Percentiles rank a stretch among this genome's conserved stretches.
phyloP scores from a whole-genome alignment of 805 yeast species.

The Sugiyamaella mastotermitis region DNA sequence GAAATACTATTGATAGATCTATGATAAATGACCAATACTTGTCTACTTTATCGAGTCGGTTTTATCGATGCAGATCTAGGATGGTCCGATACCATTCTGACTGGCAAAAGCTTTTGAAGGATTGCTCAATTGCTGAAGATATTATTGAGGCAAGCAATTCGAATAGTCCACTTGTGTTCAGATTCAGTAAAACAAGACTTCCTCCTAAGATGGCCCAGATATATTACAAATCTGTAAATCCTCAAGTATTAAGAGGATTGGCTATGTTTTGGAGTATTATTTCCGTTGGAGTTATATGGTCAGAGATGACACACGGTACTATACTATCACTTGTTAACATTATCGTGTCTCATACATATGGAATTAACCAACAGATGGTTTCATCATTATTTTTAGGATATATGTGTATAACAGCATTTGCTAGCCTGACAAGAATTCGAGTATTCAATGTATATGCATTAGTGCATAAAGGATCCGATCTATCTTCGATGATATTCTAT shows the following conservation, averaged over 20 bases:
- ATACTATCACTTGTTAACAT: constrained; percentile 54
- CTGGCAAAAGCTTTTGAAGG: constrained; percentile 44
- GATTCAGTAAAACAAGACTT: constrained; percentile 25
- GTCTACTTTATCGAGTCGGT: constrained; percentile 44
- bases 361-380: constrained; percentile 35
- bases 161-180: constrained; percentile 24
- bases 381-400: constrained; percentile 48
- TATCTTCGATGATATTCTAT: constrained; percentile 69
- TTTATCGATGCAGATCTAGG: constrained; percentile 48
- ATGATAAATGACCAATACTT: constrained; percentile 37
- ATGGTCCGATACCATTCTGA: constrained; percentile 51
- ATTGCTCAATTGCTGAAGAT: constrained; percentile 53
- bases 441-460: constrained; percentile 73
- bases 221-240: constrained; percentile 40
- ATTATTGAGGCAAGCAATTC: constrained; percentile 36
- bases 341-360: constrained; percentile 34
- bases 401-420: constrained; percentile 64
- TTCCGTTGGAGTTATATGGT: constrained; percentile 56
- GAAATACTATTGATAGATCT: constrained; percentile 19
- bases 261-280: constrained; percentile 39
- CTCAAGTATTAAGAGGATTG: constrained; percentile 38
- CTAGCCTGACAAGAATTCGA: constrained; percentile 59
- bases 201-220: constrained; percentile 40
- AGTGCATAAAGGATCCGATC: constrained; percentile 65
- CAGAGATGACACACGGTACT: constrained; percentile 71